Conservation (phyloP, 176 grass and related monocot genomes). For the Triticum aestivum region IWGSC_CS_RefSeq_v2.1 NC_057811.1:277016859-277017358, state of each 20-base stretch:
- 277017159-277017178: slow-evolving; percentile 77
- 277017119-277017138: slow-evolving; percentile 97
- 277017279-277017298: not conserved
- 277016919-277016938: slow-evolving; percentile 61
- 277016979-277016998: slow-evolving; percentile 94
- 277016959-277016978: slow-evolving; percentile 92
- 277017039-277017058: not conserved
- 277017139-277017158: slow-evolving; percentile 80
- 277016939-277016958: slow-evolving; percentile 71
- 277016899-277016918: slow-evolving; percentile 82
- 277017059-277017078: not conserved
- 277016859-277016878: not conserved
- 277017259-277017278: not conserved
- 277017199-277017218: slow-evolving; percentile 72
- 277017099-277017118: not conserved
- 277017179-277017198: slow-evolving; percentile 80
- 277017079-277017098: not conserved
- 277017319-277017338: not conserved
- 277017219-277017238: slow-evolving; percentile 85
- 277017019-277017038: not conserved
- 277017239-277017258: slow-evolving; percentile 48
- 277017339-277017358: slow-evolving; percentile 78
- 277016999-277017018: slow-evolving; percentile 60
- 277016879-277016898: not conserved
- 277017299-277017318: not conserved